Conservation (phyloP, 805 yeast genomes). For the Nakazawaea peltata region DNA sequence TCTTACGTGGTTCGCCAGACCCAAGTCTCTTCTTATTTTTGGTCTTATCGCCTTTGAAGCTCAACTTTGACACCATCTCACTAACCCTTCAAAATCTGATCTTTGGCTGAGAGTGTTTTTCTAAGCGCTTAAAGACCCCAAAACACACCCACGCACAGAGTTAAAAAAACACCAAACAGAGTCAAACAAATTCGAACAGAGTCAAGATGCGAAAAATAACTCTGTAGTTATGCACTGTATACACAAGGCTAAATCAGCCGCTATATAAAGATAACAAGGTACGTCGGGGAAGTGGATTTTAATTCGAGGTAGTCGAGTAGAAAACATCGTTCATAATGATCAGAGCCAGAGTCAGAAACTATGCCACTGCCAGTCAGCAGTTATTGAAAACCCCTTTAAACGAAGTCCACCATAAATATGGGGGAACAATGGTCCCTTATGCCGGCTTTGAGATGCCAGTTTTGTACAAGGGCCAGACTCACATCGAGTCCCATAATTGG, state of each 20-base stretch:
- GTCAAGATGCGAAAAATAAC: no score
- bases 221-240: no score
- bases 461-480: constrained; percentile 74
- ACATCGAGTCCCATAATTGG: constrained; percentile 93
- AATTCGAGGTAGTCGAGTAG: no score
- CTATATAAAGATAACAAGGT: no score
- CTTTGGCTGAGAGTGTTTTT: not conserved
- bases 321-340: not conserved
- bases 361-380: not conserved
- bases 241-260: no score
- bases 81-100: no score
- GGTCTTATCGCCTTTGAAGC: constrained; percentile 19
- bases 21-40: not conserved
- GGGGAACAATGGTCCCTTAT: constrained; percentile 90
- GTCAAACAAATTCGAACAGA: no score
- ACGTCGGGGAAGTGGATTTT: no score
- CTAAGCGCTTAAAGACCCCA: no score
- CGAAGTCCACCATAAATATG: constrained; percentile 67
- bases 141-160: no score
- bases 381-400: constrained; percentile 62
- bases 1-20: no score
- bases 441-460: constrained; percentile 98
- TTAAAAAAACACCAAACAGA: no score
- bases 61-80: constrained; percentile 24
- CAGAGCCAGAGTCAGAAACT: constrained; percentile 1